phyloP scores from a whole-genome alignment of 345 rosid species.

The Draba incana region DNA sequence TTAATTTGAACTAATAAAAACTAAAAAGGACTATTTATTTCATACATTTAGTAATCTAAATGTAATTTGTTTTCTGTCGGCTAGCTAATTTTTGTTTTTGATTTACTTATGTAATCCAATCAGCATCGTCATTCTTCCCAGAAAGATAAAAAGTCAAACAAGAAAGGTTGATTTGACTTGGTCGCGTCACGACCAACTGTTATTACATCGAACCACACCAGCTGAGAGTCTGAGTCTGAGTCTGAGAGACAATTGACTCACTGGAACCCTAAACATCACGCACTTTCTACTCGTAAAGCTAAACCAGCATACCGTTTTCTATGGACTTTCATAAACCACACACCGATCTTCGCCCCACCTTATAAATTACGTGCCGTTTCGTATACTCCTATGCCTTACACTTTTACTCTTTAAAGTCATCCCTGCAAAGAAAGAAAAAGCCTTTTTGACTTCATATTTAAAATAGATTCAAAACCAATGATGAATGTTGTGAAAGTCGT shows the following conservation, averaged over 20 bases:
- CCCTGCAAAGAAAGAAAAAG: not conserved
- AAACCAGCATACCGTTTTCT: conserved; percentile 20
- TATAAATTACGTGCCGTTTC: conserved; percentile 15
- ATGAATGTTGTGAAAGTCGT: conserved; percentile 17
- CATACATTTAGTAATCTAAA: not conserved
- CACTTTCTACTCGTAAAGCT: conserved; percentile 4
- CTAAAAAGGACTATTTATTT: not conserved
- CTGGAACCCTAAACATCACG: conserved; percentile 4
- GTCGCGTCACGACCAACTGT: conserved; percentile 25
- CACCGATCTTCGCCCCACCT: not conserved
- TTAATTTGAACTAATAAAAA: not conserved
- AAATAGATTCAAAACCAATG: not conserved
- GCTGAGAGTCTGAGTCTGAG: not conserved
- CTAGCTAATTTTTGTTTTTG: too few relatives aligned
- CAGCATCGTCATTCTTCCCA: conserved; percentile 4
- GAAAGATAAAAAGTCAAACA: not conserved
- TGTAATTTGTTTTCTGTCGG: too few relatives aligned
- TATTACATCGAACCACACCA: conserved; percentile 5
- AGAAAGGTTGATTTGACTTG: conserved; percentile 31
- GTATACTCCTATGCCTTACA: not conserved
- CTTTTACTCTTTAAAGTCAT: not conserved
- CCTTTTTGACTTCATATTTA: not conserved
- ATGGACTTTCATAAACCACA: not conserved
- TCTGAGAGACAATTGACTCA: too few relatives aligned
- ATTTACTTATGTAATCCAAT: too few relatives aligned